These are phyloP conservation scores for Fusarium annulatum DNA, from an alignment of 2,329 filamentous ascomycete genomes.

Conservation along the genomic window DNA sequence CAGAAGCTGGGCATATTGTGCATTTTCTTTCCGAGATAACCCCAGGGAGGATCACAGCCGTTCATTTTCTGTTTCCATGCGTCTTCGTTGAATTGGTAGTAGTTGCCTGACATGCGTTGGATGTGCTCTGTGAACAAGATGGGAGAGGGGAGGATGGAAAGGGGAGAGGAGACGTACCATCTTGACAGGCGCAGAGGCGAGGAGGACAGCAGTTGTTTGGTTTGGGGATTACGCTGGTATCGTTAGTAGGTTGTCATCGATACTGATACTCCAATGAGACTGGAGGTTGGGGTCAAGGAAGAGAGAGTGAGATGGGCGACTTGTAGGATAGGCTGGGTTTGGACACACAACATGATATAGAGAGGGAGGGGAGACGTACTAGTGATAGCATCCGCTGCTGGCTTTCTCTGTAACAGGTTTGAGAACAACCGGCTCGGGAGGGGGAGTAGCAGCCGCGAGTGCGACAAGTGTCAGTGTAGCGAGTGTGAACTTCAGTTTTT, in stretches of 20 bases:
- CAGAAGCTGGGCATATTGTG: slow-evolving; percentile 27
- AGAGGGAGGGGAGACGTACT: neutral
- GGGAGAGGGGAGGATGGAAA: no score
- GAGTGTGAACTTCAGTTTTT: slow-evolving; percentile 19
- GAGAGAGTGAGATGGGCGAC: neutral
- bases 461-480: neutral
- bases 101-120: neutral
- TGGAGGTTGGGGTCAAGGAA: no score
- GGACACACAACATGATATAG: neutral
- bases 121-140: no score
- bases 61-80: neutral
- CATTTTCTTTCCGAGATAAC: slow-evolving; percentile 13
- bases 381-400: slow-evolving; percentile 2
- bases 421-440: neutral
- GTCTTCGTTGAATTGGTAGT: slow-evolving; percentile 32
- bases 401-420: slow-evolving; percentile 1
- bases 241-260: no score
- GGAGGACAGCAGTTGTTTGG: slow-evolving; percentile 28
- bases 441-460: neutral
- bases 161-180: neutral
- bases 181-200: slow-evolving; percentile 26
- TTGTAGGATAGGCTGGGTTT: neutral
- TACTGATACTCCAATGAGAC: no score
- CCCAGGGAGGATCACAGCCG: slow-evolving; percentile 34
- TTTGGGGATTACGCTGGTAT: neutral